Base-by-base conservation (phyloP, 441 rosid species). In the Flueggea neowawraea region DNA sequence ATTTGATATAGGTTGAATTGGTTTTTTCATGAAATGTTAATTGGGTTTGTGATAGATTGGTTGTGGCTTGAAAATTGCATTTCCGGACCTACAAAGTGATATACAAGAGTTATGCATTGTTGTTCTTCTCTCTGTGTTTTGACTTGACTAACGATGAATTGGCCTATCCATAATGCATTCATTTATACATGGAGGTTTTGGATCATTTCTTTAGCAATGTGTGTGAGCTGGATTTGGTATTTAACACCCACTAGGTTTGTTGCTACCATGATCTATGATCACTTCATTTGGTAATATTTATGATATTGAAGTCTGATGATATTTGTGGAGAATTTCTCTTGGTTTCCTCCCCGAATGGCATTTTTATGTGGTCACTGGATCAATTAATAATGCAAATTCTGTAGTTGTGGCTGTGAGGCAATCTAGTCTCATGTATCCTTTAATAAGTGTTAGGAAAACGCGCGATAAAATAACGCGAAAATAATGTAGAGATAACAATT, bases 151-250 rank as follows among this genome's bases (percentile, higher is more conserved):
- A 95, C 67, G 91, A 91, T 60, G 99, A 95, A 65, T 75, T 95
- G 84, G 99, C 96, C 54, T 91, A 91, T 78, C 69, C 91, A 68
- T 97, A 95, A 75, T 76, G 92, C 73, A 95, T 95, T 69, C 99
- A 95, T 72, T 78, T 95, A 68, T 95, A 91, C 72, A 96, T 95
- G 62, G 99, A 95, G 84, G 86, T 95, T 39, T 73, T 95, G 80
- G 99, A 95, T 69, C 99, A 91, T 83, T 95, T 91, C 87, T 95
- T 95, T 85, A 95, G 99, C 89, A 95, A 91, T 67, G 99, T 95
- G 48, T 95, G 99, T 61, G 99, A 94, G 80, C 92, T 94, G 22
- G 99, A 94, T 80, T 81, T 94, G 82, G 99, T 94, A 5, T 94
- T 94, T 69, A 94, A 94, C 73, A 89, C 91, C 71, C 91, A 91